These are phyloP conservation scores for Mycena albidolilacea DNA, from an alignment of 768 basidiomycete species.

Conservation along the genomic window DNA sequence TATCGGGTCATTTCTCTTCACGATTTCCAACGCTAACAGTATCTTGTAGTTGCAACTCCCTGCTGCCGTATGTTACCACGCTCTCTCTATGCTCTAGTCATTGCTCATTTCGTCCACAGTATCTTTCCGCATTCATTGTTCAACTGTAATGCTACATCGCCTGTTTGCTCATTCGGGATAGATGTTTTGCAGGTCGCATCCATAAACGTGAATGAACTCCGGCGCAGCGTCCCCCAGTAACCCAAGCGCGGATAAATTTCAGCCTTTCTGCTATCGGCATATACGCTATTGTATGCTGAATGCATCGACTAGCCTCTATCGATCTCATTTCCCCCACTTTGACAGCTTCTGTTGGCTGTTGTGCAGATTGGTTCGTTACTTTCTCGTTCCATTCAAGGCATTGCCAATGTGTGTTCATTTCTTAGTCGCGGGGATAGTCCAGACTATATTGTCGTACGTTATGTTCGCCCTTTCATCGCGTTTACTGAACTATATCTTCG, in stretches of 20 bases:
- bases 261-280: slow-evolving; percentile 25
- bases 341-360: not conserved
- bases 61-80: slow-evolving; percentile 20
- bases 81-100: not conserved
- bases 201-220: slow-evolving; percentile 11
- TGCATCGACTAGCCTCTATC: no score
- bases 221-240: not conserved
- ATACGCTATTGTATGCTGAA: slow-evolving; percentile 13
- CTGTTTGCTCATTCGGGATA: not conserved
- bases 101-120: slow-evolving; percentile 10
- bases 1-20: not conserved
- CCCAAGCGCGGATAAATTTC: slow-evolving; percentile 15
- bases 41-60: slow-evolving; percentile 28
- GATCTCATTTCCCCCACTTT: not conserved
- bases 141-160: slow-evolving; percentile 10
- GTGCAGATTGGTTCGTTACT: not conserved
- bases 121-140: slow-evolving; percentile 30
- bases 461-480: not conserved
- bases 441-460: slow-evolving; percentile 1
- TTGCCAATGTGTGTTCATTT: not conserved
- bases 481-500: not conserved
- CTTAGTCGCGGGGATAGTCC: slow-evolving; percentile 9
- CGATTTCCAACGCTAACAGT: not conserved
- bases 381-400: not conserved
- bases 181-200: slow-evolving; percentile 29